Conservation (phyloP, 306 rosid genomes). For the Purshia tridentata region DNA sequence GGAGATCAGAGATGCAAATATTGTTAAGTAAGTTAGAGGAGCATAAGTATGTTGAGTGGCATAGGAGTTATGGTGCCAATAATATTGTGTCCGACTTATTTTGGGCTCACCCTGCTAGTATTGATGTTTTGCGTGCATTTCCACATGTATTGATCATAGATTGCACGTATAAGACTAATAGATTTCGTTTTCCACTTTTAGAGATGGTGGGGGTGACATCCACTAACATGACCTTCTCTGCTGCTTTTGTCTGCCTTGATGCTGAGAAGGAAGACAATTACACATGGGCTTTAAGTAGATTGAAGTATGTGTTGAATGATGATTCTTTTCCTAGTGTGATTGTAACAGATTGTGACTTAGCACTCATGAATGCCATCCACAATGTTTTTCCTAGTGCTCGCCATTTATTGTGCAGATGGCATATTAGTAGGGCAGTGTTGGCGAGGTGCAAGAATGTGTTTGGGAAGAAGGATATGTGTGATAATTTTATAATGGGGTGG, state of each 20-base stretch:
- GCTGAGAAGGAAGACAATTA: not conserved
- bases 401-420: not conserved
- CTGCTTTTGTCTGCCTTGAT: conserved; percentile 9
- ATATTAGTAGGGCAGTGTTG: not conserved
- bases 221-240: not conserved
- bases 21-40: not conserved
- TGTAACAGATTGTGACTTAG: not conserved
- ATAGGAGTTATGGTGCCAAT: not conserved
- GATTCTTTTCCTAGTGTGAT: not conserved
- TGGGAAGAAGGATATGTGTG: not conserved
- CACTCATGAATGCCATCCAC: not conserved
- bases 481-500: conserved; percentile 2
- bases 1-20: conserved; percentile 1
- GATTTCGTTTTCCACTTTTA: not conserved
- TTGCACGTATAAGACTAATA: not conserved
- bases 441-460: not conserved
- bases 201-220: conserved; percentile 3
- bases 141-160: not conserved
- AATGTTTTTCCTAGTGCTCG: not conserved
- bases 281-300: not conserved
- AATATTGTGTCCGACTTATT: not conserved
- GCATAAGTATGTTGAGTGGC: conserved; percentile 2
- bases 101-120: conserved; percentile 15
- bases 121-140: not conserved
- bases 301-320: conserved; percentile 1